These are phyloP conservation scores for Cercospora sp. DNA, from an alignment of 2,329 filamentous ascomycete genomes.

Conservation along the genomic window DNA sequence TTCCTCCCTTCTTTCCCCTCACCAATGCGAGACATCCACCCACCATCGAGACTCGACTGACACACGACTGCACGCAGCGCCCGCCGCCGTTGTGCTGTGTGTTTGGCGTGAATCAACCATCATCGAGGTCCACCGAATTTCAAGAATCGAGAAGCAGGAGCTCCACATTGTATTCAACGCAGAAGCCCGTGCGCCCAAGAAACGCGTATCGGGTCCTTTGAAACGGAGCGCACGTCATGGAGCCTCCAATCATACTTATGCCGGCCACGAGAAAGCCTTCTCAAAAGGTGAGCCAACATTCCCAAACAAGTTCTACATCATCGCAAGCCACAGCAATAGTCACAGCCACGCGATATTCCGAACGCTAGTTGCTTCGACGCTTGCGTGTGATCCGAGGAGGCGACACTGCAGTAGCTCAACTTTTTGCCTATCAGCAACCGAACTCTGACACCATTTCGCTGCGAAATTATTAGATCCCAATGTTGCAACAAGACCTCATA, in stretches of 20 bases:
- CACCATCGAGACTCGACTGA: neutral
- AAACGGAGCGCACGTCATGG: conserved; percentile 13
- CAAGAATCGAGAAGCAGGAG: neutral
- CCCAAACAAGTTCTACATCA: conserved; percentile 2
- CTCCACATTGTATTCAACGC: conserved; percentile 1
- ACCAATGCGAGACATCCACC: neutral
- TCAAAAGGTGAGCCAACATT: conserved; percentile 1
- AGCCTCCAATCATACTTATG: neutral
- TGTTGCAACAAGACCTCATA: neutral
- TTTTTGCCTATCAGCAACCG: conserved; percentile 1
- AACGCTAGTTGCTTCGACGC: conserved; percentile 4
- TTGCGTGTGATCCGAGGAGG: neutral
- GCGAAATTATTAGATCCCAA: neutral
- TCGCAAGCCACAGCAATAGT: conserved; percentile 1
- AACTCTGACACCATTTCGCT: conserved; percentile 2
- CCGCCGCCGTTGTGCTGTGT: neutral
- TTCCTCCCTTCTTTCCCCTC: neutral
- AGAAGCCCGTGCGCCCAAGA: conserved; percentile 10
- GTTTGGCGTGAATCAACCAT: neutral
- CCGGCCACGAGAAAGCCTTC: neutral
- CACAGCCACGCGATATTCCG: neutral
- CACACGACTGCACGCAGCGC: neutral
- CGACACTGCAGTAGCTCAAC: conserved; percentile 5
- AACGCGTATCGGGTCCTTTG: conserved; percentile 5
- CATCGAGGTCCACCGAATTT: conserved; percentile 1